phyloP scores from a whole-genome alignment of 2,329 filamentous ascomycete species.

The Trichoderma sp. region DNA sequence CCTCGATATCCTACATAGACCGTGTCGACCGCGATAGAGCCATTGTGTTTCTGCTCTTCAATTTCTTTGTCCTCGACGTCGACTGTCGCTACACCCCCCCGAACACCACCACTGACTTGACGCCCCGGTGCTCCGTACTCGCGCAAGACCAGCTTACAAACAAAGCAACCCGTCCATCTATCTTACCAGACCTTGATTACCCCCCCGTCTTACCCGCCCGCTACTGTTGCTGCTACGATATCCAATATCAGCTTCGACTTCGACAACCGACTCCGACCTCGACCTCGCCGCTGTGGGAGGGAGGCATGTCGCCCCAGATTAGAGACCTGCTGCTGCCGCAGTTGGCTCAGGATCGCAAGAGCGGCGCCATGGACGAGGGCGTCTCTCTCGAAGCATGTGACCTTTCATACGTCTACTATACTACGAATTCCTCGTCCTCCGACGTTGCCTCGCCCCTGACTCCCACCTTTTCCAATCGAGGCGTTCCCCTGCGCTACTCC shows the following conservation, averaged over 20 bases:
- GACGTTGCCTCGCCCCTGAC: slow-evolving; percentile 69
- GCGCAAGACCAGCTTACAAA: background rate
- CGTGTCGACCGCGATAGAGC: background rate
- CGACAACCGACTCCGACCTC: slow-evolving; percentile 9
- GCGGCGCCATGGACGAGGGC: slow-evolving; percentile 43
- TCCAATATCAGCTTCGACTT: background rate
- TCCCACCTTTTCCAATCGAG: slow-evolving; percentile 63
- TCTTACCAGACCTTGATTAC: background rate
- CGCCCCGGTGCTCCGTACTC: background rate
- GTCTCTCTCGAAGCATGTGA: slow-evolving; percentile 38
- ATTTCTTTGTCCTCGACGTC: background rate
- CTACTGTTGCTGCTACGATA: background rate
- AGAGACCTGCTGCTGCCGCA: slow-evolving; percentile 55
- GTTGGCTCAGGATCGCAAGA: slow-evolving; percentile 51
- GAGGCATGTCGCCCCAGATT: slow-evolving; percentile 47
- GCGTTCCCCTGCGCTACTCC: slow-evolving; percentile 60
- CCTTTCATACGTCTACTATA: slow-evolving; percentile 42
- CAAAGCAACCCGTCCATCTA: background rate
- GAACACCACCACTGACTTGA: background rate
- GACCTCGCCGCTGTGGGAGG: slow-evolving; percentile 9
- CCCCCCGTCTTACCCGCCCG: background rate
- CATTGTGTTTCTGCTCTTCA: background rate
- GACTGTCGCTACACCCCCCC: background rate
- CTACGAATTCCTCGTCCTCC: slow-evolving; percentile 58
- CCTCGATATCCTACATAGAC: background rate